phyloP scores from a whole-genome alignment of 345 rosid genomes.

The Eucalyptus curtisii region DNA sequence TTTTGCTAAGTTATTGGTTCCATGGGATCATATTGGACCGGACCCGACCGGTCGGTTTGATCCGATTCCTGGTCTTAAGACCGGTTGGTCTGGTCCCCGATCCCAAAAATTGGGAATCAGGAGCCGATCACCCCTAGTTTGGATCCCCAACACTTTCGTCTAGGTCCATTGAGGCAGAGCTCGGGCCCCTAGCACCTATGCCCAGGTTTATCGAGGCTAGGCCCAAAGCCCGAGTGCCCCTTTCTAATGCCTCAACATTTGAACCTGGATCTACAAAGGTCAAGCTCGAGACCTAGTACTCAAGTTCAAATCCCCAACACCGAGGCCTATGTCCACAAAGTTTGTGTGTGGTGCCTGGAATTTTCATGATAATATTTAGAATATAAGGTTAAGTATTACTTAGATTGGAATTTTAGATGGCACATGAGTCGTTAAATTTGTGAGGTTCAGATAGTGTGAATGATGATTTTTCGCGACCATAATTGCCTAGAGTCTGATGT shows the following conservation, averaged over 20 bases:
- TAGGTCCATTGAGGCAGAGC: accelerated
- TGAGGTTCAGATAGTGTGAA: neutral
- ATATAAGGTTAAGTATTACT: neutral
- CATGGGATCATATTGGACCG: accelerated
- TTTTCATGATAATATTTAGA: neutral
- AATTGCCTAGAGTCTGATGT: neutral
- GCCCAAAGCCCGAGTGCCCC: neutral
- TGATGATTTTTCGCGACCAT: neutral
- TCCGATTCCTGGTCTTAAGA: accelerated
- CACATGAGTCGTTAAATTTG: neutral
- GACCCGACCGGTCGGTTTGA: accelerated
- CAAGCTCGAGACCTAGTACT: accelerated
- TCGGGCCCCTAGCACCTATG: accelerated
- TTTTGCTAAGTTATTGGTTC: too few species aligned
- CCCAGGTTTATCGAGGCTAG: accelerated
- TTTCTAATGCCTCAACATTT: neutral
- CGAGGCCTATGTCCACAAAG: neutral
- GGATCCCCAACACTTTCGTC: accelerated
- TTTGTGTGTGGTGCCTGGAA: neutral
- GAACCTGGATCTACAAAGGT: neutral
- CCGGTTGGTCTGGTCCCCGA: accelerated
- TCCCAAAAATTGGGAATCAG: too few species aligned
- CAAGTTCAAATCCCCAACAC: neutral
- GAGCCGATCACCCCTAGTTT: accelerated
- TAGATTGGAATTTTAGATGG: neutral